Conservation (phyloP, 2,329 filamentous ascomycete genomes). For the Pestalotiopsis sp. region DNA sequence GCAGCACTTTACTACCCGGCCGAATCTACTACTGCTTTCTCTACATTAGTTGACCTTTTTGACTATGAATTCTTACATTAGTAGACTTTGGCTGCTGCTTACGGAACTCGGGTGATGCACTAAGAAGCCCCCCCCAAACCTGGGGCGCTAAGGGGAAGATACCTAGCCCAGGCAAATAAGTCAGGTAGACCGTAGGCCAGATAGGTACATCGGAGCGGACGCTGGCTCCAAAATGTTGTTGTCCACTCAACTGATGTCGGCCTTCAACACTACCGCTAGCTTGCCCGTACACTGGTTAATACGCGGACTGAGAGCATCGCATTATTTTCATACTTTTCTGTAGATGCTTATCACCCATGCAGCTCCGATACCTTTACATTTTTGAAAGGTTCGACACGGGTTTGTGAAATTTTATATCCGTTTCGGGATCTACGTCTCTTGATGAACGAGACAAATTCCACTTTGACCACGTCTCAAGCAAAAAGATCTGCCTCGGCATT, state of each 20-base stretch:
- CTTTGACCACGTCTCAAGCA: background rate
- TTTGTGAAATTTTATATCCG: background rate
- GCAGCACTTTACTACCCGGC: too few relatives aligned
- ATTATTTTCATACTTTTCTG: background rate
- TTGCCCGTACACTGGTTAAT: background rate
- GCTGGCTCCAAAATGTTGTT: too few relatives aligned
- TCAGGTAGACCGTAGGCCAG: background rate
- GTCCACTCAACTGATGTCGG: background rate
- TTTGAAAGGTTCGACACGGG: background rate
- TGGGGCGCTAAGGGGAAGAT: background rate
- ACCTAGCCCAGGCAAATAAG: background rate
- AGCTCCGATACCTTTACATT: background rate
- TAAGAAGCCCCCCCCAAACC: background rate
- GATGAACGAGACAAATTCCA: background rate
- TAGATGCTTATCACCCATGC: background rate
- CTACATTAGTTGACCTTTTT: too few relatives aligned
- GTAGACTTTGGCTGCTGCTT: constrained; percentile 1
- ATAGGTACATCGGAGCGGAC: background rate
- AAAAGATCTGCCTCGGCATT: background rate
- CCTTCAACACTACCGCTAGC: background rate
- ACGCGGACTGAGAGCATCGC: background rate
- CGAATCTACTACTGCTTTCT: too few relatives aligned
- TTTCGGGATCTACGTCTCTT: background rate
- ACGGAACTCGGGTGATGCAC: background rate
- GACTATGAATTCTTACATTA: background rate